phyloP scores from a whole-genome alignment of 2,329 filamentous ascomycete genomes.

The Lecanicillium sp. region DNA sequence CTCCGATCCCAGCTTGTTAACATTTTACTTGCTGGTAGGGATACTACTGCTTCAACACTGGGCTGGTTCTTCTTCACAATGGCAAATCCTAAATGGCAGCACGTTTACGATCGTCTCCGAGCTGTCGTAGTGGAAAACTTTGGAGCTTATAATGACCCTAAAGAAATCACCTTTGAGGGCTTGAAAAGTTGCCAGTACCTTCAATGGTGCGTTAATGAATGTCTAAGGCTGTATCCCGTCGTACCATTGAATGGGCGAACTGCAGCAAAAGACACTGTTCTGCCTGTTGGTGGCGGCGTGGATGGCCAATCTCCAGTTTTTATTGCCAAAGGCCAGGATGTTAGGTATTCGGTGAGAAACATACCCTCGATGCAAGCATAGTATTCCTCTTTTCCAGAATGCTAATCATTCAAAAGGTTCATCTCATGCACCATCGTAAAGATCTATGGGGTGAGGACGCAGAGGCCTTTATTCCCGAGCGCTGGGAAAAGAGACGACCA shows the following conservation, averaged over 20 bases:
- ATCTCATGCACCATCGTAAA: conserved; percentile 27
- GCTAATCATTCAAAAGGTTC: conserved; percentile 13
- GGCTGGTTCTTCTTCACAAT: conserved; percentile 39
- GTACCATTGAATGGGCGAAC: conserved; percentile 16
- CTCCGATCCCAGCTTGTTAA: conserved; percentile 25
- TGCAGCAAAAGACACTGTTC: conserved; percentile 31
- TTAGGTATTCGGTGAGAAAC: conserved; percentile 23
- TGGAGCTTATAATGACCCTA: conserved; percentile 31
- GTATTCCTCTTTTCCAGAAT: conserved; percentile 29
- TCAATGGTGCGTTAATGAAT: conserved; percentile 17
- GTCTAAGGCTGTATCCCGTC: conserved; percentile 15
- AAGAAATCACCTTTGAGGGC: conserved; percentile 16
- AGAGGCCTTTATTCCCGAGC: conserved; percentile 31
- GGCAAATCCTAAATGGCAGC: conserved; percentile 23
- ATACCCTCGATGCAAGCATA: conserved; percentile 33
- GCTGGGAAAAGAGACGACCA: conserved; percentile 21
- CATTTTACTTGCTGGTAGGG: conserved; percentile 41
- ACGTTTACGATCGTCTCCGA: conserved; percentile 33
- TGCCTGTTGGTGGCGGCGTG: conserved; percentile 42
- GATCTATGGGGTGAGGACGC: conserved; percentile 31
- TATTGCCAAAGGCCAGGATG: conserved; percentile 35
- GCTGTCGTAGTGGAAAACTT: conserved; percentile 35
- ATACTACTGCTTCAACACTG: conserved; percentile 43
- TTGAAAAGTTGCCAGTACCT: conserved; percentile 16
- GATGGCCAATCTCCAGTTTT: conserved; percentile 39